phyloP scores from a whole-genome alignment of 2,329 filamentous ascomycete species.

The Apiospora aurea region DNA sequence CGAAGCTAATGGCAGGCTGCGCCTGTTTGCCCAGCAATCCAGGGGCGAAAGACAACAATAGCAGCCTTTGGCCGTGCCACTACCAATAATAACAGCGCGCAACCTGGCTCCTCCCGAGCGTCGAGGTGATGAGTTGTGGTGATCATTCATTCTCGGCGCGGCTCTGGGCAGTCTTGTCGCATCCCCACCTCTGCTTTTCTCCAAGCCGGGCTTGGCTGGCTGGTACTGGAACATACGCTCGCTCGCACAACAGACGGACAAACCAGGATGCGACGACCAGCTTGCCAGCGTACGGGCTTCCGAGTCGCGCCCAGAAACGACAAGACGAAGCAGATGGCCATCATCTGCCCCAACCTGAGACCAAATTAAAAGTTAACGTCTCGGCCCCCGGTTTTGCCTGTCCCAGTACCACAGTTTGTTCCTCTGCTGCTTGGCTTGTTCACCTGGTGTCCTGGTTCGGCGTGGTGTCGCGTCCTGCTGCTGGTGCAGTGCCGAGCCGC shows the following conservation, averaged over 20 bases:
- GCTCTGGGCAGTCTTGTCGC: not conserved
- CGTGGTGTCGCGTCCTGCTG: not conserved
- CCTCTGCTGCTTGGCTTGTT: not conserved
- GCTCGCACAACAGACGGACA: not conserved
- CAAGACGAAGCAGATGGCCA: constrained; percentile 3
- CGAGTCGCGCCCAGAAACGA: not conserved
- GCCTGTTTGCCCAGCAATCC: not conserved
- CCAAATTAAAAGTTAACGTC: not conserved
- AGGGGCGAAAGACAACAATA: not conserved
- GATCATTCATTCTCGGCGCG: not conserved
- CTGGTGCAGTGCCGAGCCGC: constrained; percentile 4
- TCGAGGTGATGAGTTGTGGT: not conserved
- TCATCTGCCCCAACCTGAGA: not conserved
- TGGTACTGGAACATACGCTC: too few relatives aligned
- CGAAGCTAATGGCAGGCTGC: not conserved
- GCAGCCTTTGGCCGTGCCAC: too few relatives aligned
- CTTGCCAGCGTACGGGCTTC: not conserved
- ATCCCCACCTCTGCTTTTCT: not conserved
- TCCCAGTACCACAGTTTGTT: not conserved
- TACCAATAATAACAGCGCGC: not conserved
- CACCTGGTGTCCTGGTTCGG: not conserved
- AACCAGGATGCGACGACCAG: not conserved
- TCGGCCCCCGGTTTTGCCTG: not conserved
- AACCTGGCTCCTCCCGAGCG: not conserved
- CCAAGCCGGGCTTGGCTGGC: not conserved